Base-by-base conservation (phyloP, 1,284 basidiomycete species). In the Pisolithus thermaeus region DNA sequence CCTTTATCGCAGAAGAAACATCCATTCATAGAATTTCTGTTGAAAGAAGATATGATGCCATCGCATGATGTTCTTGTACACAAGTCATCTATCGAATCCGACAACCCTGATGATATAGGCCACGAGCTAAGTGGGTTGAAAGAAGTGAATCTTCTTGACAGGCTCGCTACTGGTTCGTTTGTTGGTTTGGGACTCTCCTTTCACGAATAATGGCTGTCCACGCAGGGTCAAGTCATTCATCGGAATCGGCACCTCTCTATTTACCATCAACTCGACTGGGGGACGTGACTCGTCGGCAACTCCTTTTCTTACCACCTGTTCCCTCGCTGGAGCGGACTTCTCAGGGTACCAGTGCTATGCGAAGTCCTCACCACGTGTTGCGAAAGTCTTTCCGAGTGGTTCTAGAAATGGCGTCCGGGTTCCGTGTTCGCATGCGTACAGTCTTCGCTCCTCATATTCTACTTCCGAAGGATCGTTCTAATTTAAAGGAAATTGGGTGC, bases 351-450 rank as follows among this genome's bases (percentile, higher is more conserved):
- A 72, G 72, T 5, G 71, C 70, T 39, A 71, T 68, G 43, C 70
- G 69, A 20, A 65, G 70, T 45, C 69, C 75, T 2, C 75, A 76
- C 42, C 77, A 84, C 1, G 87, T 88, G 0, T 70, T 95, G 11
- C 83, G 89, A 45, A 92, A 92, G 66, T 90, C 90, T 1, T 93
- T 83, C 67, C 79, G 92, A n/a, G 85, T 87, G 58, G 84, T 87
- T 1, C 67, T 95, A 14, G 74, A 75, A 42, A 85, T 88, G 0
- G 83, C 85, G 3, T 88, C 88, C 14, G 91, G 90, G 1, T 87
- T 95, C 65, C 78, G 83, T 23, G 87, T 95, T 18, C 82, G 91
- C 32, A 93, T 94, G 90, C 80, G 90, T 20, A 92, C 90, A 0
- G 83, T 92, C 7, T 90, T 92, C 59, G 81, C 93, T 2, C 92